A percentile compares a stretch with the other conserved stretches of the same genome.
phyloP scores from a whole-genome alignment of 2,329 filamentous ascomycete species.

The Exophiala alcalophila region DNA sequence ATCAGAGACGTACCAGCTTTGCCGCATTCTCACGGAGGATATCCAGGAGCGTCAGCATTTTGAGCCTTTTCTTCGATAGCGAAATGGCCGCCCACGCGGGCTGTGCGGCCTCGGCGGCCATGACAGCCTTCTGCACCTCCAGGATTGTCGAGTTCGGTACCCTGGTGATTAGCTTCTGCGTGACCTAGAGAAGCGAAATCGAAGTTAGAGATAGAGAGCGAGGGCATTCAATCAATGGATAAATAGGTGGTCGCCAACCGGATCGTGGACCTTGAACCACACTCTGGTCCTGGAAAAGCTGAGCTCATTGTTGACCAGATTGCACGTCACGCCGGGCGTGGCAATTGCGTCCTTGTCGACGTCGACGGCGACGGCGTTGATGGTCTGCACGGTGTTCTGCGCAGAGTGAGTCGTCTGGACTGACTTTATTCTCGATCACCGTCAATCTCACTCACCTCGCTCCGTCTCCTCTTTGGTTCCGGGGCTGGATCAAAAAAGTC shows the following conservation, averaged over 20 bases:
- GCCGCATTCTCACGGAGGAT: neutral
- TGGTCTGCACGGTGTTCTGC: too few species aligned
- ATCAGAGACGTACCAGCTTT: neutral
- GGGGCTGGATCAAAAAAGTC: too few species aligned
- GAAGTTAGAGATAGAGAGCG: too few species aligned
- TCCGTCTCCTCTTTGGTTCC: neutral
- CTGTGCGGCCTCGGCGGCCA: conserved; percentile 29
- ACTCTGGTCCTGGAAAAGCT: conserved; percentile 20
- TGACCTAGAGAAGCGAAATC: conserved; percentile 14
- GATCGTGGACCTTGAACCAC: conserved; percentile 32
- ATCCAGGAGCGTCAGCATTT: conserved; percentile 16
- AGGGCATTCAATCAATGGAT: too few species aligned
- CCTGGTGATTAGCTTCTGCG: conserved; percentile 28
- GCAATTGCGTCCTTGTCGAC: neutral
- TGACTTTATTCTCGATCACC: too few species aligned
- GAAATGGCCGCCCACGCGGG: conserved; percentile 27
- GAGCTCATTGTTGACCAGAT: conserved; percentile 28
- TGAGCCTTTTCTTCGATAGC: conserved; percentile 25
- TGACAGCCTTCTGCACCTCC: conserved; percentile 31
- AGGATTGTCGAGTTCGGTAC: conserved; percentile 29
- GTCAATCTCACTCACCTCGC: neutral
- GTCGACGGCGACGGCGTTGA: too few species aligned
- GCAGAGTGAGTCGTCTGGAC: too few species aligned
- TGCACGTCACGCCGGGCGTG: conserved; percentile 1
- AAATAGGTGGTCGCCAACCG: conserved; percentile 11